Conservation (phyloP, 345 rosid genomes). For the Sonneratia alba region DNA sequence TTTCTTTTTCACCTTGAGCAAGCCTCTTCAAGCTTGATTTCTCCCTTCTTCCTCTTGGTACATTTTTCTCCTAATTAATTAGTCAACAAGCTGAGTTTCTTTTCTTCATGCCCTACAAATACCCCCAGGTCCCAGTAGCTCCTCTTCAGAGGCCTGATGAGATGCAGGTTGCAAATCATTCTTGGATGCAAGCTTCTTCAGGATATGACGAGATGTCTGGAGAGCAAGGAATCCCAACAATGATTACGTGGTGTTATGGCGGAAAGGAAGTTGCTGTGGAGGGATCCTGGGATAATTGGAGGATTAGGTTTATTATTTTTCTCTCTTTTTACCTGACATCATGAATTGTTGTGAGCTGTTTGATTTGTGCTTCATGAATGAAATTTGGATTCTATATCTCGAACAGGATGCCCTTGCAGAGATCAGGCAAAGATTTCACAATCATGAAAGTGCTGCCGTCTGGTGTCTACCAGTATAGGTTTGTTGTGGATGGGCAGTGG, state of each 20-base stretch:
- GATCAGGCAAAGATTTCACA: constrained; percentile 87
- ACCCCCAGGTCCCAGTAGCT: constrained; percentile 62
- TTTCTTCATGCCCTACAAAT: not conserved
- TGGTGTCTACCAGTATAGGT: constrained; percentile 87
- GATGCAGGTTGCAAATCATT: constrained; percentile 50
- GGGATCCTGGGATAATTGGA: constrained; percentile 99
- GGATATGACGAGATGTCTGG: constrained; percentile 46
- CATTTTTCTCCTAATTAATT: not conserved
- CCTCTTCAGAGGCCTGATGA: constrained; percentile 91
- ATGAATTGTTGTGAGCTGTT: not conserved
- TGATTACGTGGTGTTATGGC: constrained; percentile 88
- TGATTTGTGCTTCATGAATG: not conserved
- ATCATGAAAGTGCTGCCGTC: constrained; percentile 95
- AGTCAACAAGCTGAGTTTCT: not conserved
- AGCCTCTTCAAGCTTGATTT: not conserved
- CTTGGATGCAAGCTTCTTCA: constrained; percentile 43
- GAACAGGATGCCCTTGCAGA: constrained; percentile 76
- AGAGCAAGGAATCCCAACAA: constrained; percentile 80
- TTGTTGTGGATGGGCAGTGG: constrained; percentile 89
- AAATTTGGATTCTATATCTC: constrained; percentile 5
- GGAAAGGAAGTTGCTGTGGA: constrained; percentile 81
- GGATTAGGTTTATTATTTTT: constrained; percentile 41
- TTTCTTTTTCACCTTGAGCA: not conserved
- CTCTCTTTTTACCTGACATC: not conserved
- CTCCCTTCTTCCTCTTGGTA: not conserved